These are phyloP conservation scores for Globisporangium nodosum DNA, from an alignment of 352 stramenopile species.

Conservation along the genomic window DNA sequence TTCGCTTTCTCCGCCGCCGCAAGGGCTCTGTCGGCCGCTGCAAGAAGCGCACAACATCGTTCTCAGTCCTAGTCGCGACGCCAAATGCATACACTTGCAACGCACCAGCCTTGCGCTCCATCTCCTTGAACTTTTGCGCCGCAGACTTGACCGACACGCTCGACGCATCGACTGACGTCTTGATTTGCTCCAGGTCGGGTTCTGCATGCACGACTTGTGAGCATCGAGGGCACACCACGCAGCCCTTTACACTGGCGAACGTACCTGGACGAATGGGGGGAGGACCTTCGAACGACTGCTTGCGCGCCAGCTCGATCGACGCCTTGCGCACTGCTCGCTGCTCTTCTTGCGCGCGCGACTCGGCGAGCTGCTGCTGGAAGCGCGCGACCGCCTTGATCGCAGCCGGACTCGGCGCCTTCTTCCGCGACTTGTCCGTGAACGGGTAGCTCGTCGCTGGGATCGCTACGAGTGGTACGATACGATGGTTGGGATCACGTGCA, in stretches of 20 bases:
- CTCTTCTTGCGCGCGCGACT: slow-evolving; percentile 26
- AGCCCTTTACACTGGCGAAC: neutral
- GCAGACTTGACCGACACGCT: slow-evolving; percentile 48
- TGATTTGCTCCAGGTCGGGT: slow-evolving; percentile 52
- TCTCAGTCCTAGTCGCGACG: slow-evolving; percentile 5
- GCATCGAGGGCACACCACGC: neutral
- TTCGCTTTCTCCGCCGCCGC: slow-evolving; percentile 5
- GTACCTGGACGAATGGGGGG: neutral
- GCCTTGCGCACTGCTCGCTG: slow-evolving; percentile 25
- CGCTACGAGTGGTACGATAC: neutral
- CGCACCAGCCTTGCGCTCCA: slow-evolving; percentile 57
- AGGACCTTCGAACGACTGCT: slow-evolving; percentile 16
- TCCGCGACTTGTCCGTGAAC: slow-evolving; percentile 45
- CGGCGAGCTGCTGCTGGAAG: slow-evolving; percentile 54
- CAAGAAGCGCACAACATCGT: neutral
- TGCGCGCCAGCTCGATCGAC: slow-evolving; percentile 25
- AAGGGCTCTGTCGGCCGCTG: slow-evolving; percentile 4
- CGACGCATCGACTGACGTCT: slow-evolving; percentile 40
- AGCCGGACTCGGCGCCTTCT: slow-evolving; percentile 38
- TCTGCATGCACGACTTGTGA: slow-evolving; percentile 14
- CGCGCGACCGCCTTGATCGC: slow-evolving; percentile 39
- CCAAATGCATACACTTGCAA: neutral
- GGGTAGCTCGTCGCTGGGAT: slow-evolving; percentile 45
- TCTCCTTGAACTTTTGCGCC: slow-evolving; percentile 54
- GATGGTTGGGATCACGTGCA: neutral